These are phyloP conservation scores for Durotheca rogersii DNA, from an alignment of 495 filamentous ascomycete genomes.

Conservation along the genomic window DNA sequence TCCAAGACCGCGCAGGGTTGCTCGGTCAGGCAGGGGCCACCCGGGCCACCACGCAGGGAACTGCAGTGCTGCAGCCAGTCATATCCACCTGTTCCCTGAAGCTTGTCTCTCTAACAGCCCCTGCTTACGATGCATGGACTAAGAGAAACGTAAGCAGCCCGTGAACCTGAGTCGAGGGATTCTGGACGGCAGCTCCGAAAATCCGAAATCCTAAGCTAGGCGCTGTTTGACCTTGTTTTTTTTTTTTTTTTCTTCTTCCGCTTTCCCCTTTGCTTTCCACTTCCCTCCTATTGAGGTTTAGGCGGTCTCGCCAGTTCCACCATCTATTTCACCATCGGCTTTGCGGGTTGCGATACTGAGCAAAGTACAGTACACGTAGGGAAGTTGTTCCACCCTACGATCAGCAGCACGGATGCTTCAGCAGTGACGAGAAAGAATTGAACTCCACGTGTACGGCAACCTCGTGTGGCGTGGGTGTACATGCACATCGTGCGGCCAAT, in stretches of 20 bases:
- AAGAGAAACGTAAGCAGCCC: conserved; percentile 26
- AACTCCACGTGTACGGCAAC: neutral
- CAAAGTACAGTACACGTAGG: conserved; percentile 2
- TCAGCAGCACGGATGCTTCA: conserved; percentile 25
- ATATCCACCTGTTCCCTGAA: conserved; percentile 17
- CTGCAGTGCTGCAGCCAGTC: conserved; percentile 19
- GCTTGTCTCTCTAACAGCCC: conserved; percentile 25
- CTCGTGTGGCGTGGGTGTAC: neutral
- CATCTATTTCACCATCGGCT: conserved; percentile 20
- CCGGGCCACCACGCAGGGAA: conserved; percentile 26
- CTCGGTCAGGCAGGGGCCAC: conserved; percentile 22
- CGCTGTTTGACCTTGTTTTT: too few species aligned
- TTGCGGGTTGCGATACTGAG: conserved; percentile 22
- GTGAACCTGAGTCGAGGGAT: conserved; percentile 18
- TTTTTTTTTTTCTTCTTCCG: too few species aligned
- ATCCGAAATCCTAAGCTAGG: too few species aligned
- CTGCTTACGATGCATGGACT: conserved; percentile 30
- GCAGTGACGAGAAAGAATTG: neutral
- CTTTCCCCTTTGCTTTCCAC: too few species aligned
- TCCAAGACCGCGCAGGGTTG: conserved; percentile 19
- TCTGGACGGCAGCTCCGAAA: conserved; percentile 27
- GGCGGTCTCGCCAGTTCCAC: conserved; percentile 24
- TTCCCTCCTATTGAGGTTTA: too few species aligned
- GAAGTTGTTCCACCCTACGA: conserved; percentile 5
- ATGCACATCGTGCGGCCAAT: too few species aligned